Conservation (phyloP, 2,329 filamentous ascomycete genomes). For the Trichoderma sp. region DNA sequence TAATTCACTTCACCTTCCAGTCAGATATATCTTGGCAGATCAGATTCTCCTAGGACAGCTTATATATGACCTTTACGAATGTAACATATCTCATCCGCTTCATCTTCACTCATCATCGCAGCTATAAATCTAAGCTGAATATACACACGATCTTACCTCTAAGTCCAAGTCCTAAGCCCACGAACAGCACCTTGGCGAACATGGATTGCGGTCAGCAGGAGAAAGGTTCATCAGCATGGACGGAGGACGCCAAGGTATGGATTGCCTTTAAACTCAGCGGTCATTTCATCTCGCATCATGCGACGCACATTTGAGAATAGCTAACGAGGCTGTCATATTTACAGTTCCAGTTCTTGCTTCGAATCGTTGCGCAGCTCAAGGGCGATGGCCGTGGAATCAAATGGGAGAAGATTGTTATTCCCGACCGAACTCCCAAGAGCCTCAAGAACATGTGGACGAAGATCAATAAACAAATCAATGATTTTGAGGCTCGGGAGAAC, state of each 20-base stretch:
- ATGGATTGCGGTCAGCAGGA: constrained; percentile 30
- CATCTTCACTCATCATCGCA: not conserved
- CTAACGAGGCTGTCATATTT: not conserved
- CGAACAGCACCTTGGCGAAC: not conserved
- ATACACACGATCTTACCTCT: not conserved
- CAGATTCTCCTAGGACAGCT: not conserved
- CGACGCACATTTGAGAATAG: not conserved
- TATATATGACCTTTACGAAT: not conserved
- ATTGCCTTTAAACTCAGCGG: not conserved
- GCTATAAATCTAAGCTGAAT: not conserved
- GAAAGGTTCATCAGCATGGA: constrained; percentile 34
- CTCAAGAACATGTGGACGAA: constrained; percentile 39
- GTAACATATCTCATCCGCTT: not conserved
- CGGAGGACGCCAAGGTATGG: constrained; percentile 38
- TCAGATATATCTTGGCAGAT: not conserved
- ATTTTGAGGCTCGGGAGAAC: constrained; percentile 4
- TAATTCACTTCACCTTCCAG: not conserved
- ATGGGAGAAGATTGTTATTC: constrained; percentile 37
- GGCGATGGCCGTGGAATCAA: constrained; percentile 35
- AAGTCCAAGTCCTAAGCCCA: not conserved
- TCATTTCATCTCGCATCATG: not conserved
- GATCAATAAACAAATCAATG: constrained; percentile 35
- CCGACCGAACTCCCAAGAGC: constrained; percentile 39
- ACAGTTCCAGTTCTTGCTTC: constrained; percentile 38
- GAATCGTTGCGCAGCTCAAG: constrained; percentile 36